Base-by-base conservation (phyloP, 2,329 filamentous ascomycete genomes). In the Hymenoscyphus fructigenus region DNA sequence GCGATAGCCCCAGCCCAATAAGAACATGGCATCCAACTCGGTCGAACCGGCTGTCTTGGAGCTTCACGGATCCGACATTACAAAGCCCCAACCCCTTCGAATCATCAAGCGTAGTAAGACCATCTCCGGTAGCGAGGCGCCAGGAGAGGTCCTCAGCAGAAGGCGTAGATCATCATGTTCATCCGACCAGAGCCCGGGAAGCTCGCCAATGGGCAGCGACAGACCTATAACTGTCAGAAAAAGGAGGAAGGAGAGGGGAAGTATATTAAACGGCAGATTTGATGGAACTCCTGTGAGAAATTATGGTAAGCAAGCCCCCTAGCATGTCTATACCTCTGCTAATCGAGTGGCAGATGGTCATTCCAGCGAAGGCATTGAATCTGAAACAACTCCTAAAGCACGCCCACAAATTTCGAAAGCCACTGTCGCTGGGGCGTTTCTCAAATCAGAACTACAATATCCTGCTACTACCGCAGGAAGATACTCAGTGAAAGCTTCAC, bases 61-160 rank as follows among this genome's bases (percentile, higher is more conserved):
- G 70, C 67, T 78, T 74, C 67, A 72, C 71, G 65, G 75, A 67
- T 63, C 73, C 66, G 75, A 76, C 67, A 71, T 75, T 60, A 63
- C 72, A 50, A 70, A 69, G 63, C 80, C 83, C 20, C 77, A 77
- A 36, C 84, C 85, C 12, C 73, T 86, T 38, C 80, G 81, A 50
- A 83, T 86, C 70, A 73, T 80, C 70, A 86, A 84, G 71, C 75
- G 76, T 75, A 68, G 68, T 71, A 68, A 70, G 62, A 72, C 68
- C 74, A 65, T 75, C 62, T 57, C 71, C 68, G 60, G 70, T 66
- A 67, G 71, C 65, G 61, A 67, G 56, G 26, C 71, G 64, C 58
- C 70, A 59, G 58, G 67, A 66, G 66, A 72, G 61, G 57, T 62
- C 64, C 47, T 67, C 65, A 10, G 65, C 63, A 62, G 71, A 69